Conservation (phyloP, 2,329 filamentous ascomycete species). For the Zymoseptoria tritici region DNA sequence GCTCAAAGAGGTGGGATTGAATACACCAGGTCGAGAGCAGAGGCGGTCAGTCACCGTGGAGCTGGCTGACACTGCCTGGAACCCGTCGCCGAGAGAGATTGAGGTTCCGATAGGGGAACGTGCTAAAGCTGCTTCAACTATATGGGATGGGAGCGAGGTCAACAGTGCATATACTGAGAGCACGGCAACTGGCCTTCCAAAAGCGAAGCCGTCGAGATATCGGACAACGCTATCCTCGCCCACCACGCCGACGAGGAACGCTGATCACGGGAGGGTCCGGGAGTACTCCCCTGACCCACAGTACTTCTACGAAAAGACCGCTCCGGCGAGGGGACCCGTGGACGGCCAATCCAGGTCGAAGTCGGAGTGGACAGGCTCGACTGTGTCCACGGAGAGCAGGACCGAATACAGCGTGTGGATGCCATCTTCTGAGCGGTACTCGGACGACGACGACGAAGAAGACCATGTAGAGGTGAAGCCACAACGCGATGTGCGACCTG, state of each 20-base stretch:
- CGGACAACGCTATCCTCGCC: constrained; percentile 12
- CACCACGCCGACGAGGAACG: constrained; percentile 3
- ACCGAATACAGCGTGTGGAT: constrained; percentile 43
- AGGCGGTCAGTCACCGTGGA: constrained; percentile 8
- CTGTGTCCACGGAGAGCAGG: constrained; percentile 11
- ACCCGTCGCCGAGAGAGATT: constrained; percentile 41
- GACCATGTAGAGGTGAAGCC: constrained; percentile 19
- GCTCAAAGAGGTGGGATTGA: constrained; percentile 14
- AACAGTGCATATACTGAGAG: constrained; percentile 23
- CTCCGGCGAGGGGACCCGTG: constrained; percentile 11
- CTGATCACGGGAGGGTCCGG: constrained; percentile 7
- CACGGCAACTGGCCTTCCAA: constrained; percentile 9
- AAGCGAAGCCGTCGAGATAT: constrained; percentile 21
- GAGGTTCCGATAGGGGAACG: constrained; percentile 57
- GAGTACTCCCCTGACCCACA: constrained; percentile 16
- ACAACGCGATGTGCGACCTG: constrained; percentile 24
- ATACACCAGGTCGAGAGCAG: constrained; percentile 10
- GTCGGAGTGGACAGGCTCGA: constrained; percentile 22
- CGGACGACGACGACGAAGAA: constrained; percentile 24
- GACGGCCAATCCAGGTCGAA: constrained; percentile 16
- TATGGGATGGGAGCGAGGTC: constrained; percentile 37
- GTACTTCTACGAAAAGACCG: constrained; percentile 18
- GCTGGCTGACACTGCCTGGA: constrained; percentile 12
- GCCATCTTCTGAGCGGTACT: constrained; percentile 33
- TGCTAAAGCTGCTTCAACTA: constrained; percentile 39